phyloP scores from a whole-genome alignment of 768 basidiomycete species.

The Kwoniella botswanensis region DNA sequence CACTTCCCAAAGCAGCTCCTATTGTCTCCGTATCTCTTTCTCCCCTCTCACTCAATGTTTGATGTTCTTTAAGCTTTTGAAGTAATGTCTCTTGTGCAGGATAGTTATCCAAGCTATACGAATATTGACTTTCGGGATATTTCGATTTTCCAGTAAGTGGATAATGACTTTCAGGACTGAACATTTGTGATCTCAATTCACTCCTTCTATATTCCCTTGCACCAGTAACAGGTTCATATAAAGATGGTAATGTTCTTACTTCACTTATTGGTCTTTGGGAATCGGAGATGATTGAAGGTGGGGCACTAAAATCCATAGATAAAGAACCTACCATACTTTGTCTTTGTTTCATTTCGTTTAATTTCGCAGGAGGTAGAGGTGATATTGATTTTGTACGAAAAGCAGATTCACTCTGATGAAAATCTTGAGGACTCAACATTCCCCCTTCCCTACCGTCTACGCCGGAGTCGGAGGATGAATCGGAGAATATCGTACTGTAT shows the following conservation, averaged over 20 bases:
- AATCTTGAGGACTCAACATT: background rate
- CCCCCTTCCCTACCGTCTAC: background rate
- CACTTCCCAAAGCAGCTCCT: conserved; percentile 35
- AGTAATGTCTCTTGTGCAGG: background rate
- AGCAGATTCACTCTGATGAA: background rate
- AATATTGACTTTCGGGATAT: conserved; percentile 13
- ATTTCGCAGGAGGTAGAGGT: background rate
- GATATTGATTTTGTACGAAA: background rate
- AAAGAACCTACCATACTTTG: background rate
- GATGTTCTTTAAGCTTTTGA: background rate
- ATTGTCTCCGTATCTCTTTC: conserved; percentile 6
- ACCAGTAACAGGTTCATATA: conserved; percentile 36
- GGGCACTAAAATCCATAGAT: background rate
- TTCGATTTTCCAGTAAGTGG: background rate
- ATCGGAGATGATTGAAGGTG: background rate
- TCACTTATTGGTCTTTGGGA: conserved; percentile 1
- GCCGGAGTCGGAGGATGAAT: background rate
- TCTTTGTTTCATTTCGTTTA: background rate
- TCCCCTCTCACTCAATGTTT: background rate
- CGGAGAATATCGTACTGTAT: background rate
- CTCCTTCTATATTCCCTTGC: conserved; percentile 12
- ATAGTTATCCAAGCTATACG: conserved; percentile 15
- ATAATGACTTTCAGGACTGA: conserved; percentile 5
- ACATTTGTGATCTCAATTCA: background rate
- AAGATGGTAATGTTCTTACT: conserved; percentile 23